phyloP scores from a whole-genome alignment of 148 eudicot genomes.

The Hydrangea macrophylla region DNA sequence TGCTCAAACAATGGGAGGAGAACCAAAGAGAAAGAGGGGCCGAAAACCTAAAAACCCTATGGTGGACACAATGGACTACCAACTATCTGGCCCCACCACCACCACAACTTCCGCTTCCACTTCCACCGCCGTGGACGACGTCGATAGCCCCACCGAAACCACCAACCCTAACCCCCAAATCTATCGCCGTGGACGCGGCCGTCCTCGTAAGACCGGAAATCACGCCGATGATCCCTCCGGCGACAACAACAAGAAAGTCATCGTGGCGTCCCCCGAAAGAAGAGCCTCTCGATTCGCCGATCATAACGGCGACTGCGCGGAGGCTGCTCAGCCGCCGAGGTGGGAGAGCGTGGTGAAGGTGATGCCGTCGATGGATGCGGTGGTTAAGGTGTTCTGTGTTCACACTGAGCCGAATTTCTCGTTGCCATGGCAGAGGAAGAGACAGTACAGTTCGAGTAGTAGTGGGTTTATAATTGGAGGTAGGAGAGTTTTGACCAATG shows the following conservation, averaged over 20 bases:
- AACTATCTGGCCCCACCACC: not conserved
- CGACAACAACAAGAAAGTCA: too few relatives aligned
- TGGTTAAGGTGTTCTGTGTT: constrained; percentile 82
- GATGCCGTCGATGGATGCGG: constrained; percentile 72
- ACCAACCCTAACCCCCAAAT: constrained; percentile 9
- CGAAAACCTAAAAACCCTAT: constrained; percentile 9
- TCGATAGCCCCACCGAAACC: constrained; percentile 11
- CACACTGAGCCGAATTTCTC: constrained; percentile 91
- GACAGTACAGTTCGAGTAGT: constrained; percentile 85
- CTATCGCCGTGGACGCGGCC: constrained; percentile 23
- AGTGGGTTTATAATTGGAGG: constrained; percentile 76
- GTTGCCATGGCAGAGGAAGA: constrained; percentile 85
- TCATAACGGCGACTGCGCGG: constrained; percentile 11
- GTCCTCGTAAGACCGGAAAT: constrained; percentile 18
- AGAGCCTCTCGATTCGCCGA: constrained; percentile 17
- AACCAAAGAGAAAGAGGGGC: constrained; percentile 8
- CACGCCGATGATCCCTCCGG: constrained; percentile 10
- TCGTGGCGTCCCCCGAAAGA: constrained; percentile 29
- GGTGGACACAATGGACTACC: constrained; percentile 7
- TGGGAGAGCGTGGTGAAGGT: constrained; percentile 36
- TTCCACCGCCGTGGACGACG: constrained; percentile 5
- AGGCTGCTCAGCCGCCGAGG: not conserved
- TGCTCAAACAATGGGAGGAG: constrained; percentile 5
- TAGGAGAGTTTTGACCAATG: constrained; percentile 77
- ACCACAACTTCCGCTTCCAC: not conserved